Evolutionary conservation across 371 early-diverging fungal genomes (phyloP), one percentile per base, ranked within the genome.

Genomic region (Mortierella sp.): DNA sequence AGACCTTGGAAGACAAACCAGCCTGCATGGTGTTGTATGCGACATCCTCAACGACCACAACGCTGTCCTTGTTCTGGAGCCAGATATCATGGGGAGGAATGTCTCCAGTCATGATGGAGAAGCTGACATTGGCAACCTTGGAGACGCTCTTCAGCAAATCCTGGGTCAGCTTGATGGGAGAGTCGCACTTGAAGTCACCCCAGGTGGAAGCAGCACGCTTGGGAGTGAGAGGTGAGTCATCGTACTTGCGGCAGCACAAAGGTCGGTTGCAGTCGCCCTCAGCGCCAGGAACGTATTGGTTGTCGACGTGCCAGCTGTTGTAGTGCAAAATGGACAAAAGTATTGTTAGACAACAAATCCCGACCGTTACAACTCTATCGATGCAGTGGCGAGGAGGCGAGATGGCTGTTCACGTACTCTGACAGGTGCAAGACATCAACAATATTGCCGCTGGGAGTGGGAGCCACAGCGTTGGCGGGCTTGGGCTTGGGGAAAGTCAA

Each of bases 61-160:
- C 85, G 0, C 66, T 53, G 3, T 60, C 63, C 40, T 57, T 59
- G 41, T 58, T 63, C 58, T 79, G 67, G 19, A 70, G 57, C 89
- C 89, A 89, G 12, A 87, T 80, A 57, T 89, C 86, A 22, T 89
- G 89, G 9, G 89, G 86, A 24, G 89, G 89, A 10, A 89, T 60
- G 57, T 89, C 89, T 25, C 89, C 89, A 3, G 87, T 86, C 49
- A 89, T 58, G 17, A 89, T 81, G 45, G 81, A 78, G 66, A 89
- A 87, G 27, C 52, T 61, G 22, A 79, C 69, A 16, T 81, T 69
- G 21, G 85, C 79, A 29, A 72, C 78, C 9, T 79, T 21, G 57
- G 80, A 22, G 67, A 83, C 60, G 29, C 80, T 79, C 62, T 73
- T 80, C 34, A 89, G 52, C 62, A 87, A 57, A 4, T 85, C 83